These are phyloP conservation scores for Austropuccinia psidii DNA, from an alignment of 1,284 basidiomycete genomes.

Conservation along the genomic window DNA sequence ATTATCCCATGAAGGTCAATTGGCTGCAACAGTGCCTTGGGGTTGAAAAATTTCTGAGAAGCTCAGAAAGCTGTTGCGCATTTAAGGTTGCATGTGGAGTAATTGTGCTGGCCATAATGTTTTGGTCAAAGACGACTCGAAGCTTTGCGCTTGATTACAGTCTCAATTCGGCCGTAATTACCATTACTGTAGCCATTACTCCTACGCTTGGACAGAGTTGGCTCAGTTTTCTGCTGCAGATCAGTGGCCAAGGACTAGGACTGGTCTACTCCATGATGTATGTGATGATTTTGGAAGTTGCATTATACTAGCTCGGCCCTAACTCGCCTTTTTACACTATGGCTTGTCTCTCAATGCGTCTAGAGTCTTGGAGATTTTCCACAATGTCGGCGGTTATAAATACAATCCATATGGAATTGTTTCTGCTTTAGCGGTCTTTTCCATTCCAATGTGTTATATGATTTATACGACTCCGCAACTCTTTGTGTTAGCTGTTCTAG, in stretches of 20 bases:
- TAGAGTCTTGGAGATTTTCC: constrained; percentile 44
- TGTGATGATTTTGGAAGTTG: constrained; percentile 21
- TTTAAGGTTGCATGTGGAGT: constrained; percentile 46
- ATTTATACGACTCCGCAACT: constrained; percentile 45
- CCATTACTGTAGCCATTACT: constrained; percentile 47
- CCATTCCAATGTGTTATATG: constrained; percentile 44
- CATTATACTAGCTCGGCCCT: neutral
- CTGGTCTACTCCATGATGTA: constrained; percentile 37
- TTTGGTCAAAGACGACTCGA: constrained; percentile 41
- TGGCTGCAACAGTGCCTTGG: constrained; percentile 41
- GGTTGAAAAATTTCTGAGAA: constrained; percentile 42
- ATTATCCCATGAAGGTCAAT: constrained; percentile 38
- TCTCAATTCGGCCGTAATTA: constrained; percentile 46
- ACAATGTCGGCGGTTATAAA: constrained; percentile 47
- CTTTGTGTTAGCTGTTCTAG: constrained; percentile 43
- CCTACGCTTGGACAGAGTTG: constrained; percentile 47
- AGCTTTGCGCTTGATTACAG: constrained; percentile 47
- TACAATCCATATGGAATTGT: constrained; percentile 46
- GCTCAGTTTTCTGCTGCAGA: constrained; percentile 47
- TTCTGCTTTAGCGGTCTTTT: constrained; percentile 42
- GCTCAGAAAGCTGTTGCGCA: constrained; percentile 45
- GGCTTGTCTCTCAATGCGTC: neutral
- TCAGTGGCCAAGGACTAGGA: constrained; percentile 43
- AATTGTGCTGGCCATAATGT: constrained; percentile 44
- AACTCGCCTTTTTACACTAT: neutral